phyloP scores from a whole-genome alignment of 169 alveolate genomes.

The Toxoplasma gondii region DNA sequence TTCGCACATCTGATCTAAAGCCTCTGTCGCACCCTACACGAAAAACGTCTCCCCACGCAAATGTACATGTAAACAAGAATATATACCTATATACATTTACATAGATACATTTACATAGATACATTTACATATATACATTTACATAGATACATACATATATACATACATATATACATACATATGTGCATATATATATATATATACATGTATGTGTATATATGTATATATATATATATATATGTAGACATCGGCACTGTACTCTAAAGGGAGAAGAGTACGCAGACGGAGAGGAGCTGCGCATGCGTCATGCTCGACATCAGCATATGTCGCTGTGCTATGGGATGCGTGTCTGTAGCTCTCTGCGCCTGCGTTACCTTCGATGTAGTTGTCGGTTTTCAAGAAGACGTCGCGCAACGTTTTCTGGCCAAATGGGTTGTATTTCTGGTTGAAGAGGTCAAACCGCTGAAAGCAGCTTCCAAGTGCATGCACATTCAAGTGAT shows the following conservation, averaged over 20 bases:
- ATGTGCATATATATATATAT: too few relatives aligned
- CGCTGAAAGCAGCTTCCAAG: slow-evolving; percentile 89
- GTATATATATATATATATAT: too few relatives aligned
- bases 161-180: neutral
- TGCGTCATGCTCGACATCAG: too few relatives aligned
- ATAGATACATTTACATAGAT: neutral
- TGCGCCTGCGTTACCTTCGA: slow-evolving; percentile 76
- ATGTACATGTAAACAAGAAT: neutral
- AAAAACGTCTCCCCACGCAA: neutral
- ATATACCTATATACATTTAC: neutral
- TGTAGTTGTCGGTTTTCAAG: slow-evolving; percentile 89
- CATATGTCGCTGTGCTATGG: too few relatives aligned
- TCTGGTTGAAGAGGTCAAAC: slow-evolving; percentile 91
- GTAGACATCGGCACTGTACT: too few relatives aligned
- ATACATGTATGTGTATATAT: neutral
- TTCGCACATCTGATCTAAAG: too few relatives aligned
- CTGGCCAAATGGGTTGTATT: slow-evolving; percentile 91
- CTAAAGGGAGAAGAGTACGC: too few relatives aligned
- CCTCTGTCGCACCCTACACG: neutral
- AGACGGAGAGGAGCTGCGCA: too few relatives aligned
- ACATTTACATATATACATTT: neutral
- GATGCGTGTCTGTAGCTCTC: too few relatives aligned
- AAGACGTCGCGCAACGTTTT: slow-evolving; percentile 86
- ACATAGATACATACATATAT: neutral
- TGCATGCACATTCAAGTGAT: slow-evolving; percentile 85